phyloP scores from a whole-genome alignment of 805 yeast species.

The Candida vaughaniae region DNA sequence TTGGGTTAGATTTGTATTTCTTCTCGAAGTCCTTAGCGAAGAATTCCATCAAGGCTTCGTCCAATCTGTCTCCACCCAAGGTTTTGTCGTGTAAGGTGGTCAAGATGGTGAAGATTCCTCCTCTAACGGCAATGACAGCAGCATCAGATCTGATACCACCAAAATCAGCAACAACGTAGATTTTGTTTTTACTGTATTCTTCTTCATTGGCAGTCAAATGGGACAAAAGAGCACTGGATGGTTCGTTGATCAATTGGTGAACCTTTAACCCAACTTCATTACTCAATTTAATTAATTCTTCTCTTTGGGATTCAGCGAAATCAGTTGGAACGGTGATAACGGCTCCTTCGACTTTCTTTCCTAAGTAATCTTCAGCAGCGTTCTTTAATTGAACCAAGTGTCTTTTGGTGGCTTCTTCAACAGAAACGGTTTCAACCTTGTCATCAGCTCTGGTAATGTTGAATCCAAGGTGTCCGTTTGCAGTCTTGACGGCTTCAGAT shows the following conservation, averaged over 20 bases:
- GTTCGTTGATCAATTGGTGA: constrained; percentile 87
- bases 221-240: constrained; percentile 86
- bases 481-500: constrained; percentile 56
- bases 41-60: constrained; percentile 72
- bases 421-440: constrained; percentile 52
- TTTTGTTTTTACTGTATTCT: constrained; percentile 58
- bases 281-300: constrained; percentile 60
- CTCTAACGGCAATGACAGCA: constrained; percentile 89
- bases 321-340: constrained; percentile 91
- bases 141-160: constrained; percentile 96
- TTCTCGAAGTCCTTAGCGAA: constrained; percentile 94
- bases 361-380: constrained; percentile 93
- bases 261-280: constrained; percentile 73
- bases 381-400: constrained; percentile 77
- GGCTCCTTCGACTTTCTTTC: constrained; percentile 73
- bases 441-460: constrained; percentile 52
- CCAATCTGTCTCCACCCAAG: constrained; percentile 88
- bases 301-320: constrained; percentile 71
- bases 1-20: constrained; percentile 79
- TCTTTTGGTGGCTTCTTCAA: constrained; percentile 78
- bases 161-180: constrained; percentile 90
- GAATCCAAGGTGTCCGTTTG: constrained; percentile 68
- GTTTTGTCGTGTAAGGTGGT: constrained; percentile 80
- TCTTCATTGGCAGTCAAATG: constrained; percentile 57
- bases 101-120: constrained; percentile 87